Conservation (phyloP, 257 asterid genomes). For the Solanum sejunctum region DNA sequence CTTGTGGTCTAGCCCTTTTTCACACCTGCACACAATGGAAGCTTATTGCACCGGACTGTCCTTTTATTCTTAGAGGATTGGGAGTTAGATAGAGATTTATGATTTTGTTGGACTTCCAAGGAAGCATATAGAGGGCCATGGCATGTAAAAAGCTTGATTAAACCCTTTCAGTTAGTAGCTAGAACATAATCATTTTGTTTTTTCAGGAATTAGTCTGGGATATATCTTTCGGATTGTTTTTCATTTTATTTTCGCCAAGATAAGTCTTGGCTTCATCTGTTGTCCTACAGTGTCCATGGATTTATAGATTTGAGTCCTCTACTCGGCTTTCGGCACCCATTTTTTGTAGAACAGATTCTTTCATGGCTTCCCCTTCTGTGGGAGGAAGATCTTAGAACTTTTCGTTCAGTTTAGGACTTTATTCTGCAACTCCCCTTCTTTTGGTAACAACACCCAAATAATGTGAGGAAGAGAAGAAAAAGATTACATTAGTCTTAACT, state of each 20-base stretch:
- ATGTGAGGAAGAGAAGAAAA: background rate
- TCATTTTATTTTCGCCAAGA: background rate
- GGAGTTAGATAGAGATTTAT: background rate
- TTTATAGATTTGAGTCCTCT: background rate
- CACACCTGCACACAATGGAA: fast-evolving
- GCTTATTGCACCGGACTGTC: background rate
- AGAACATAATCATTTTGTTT: background rate
- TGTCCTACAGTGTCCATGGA: background rate
- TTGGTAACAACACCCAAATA: background rate
- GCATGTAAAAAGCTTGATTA: background rate
- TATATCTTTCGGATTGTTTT: background rate
- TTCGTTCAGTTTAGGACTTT: background rate
- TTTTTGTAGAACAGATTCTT: background rate
- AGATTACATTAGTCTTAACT: background rate
- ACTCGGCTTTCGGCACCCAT: background rate
- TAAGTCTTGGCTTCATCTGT: background rate
- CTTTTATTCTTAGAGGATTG: background rate
- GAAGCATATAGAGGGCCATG: background rate
- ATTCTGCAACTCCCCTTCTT: background rate
- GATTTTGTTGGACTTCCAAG: background rate
- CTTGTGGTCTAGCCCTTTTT: background rate
- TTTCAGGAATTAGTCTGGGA: background rate
- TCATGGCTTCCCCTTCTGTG: background rate
- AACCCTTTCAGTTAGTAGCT: background rate
- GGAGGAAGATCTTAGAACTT: background rate